Evolutionary conservation across 164 flowering plant species (phyloP).

Genomic region (Magnolia sinica): DNA sequence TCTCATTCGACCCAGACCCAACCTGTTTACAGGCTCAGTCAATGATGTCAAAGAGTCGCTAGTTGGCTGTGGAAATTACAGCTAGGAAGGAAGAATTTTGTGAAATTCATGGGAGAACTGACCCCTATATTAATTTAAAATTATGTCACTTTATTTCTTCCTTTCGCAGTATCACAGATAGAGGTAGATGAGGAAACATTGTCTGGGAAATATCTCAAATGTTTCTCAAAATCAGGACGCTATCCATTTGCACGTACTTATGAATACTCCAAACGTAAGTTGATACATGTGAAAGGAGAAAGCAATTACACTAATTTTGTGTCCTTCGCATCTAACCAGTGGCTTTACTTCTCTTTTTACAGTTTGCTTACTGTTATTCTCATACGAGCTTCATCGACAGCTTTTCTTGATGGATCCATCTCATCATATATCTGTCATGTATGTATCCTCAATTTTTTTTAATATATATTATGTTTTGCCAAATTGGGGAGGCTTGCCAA

Average conservation of each 20-base stretch:
- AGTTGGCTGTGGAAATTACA: too few species aligned
- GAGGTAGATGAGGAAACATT: conserved; percentile 51
- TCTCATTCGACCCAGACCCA: too few species aligned
- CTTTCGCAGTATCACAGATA: conserved; percentile 41
- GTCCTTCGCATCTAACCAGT: conserved; percentile 9
- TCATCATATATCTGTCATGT: conserved; percentile 61
- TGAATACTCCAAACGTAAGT: conserved; percentile 78
- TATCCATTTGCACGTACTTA: conserved; percentile 76
- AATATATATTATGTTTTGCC: too few species aligned
- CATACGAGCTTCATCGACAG: conserved; percentile 77
- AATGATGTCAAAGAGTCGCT: too few species aligned
- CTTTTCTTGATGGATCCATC: conserved; percentile 39
- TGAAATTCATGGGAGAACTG: background rate
- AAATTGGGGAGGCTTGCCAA: background rate
- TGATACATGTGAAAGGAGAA: background rate
- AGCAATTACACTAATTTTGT: background rate
- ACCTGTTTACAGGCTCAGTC: too few species aligned
- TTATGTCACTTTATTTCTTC: background rate
- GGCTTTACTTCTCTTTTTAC: conserved; percentile 16
- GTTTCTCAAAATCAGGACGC: conserved; percentile 22
- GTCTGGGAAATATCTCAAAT: conserved; percentile 30
- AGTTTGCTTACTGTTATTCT: conserved; percentile 74
- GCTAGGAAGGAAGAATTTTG: background rate
- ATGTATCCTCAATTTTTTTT: conserved; percentile 23
- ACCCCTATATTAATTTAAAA: background rate